Base-by-base conservation (phyloP, 208 protist genomes). In the Tritrichomonas musculus region DNA sequence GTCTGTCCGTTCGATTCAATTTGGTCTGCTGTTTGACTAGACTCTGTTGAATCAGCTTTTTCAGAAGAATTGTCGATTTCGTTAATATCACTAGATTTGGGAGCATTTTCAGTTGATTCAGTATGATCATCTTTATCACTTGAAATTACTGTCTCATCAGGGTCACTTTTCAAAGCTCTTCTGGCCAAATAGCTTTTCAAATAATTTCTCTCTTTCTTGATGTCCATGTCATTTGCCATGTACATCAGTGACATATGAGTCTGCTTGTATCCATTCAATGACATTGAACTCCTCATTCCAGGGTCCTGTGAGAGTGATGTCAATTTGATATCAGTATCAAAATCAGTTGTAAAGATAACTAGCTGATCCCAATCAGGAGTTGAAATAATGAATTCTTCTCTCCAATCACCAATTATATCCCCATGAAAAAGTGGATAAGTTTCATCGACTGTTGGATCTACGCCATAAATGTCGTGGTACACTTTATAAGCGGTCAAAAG, bases 361-460 rank as follows among this genome's bases (percentile, higher is more conserved):
- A 82, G 0, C 27, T 82, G 39, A 82, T 20, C n/a, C 5, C 25
- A 82, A 82, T 82, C 49, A 11, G 33, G 41, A 82, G 5, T 22
- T 11, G 73, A 30, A 33, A 82, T 82, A 9, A 82, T 41, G 41
- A 82, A 82, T 50, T 82, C 73, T 50, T 82, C 73, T 50, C 73
- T 82, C 73, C 73, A 82, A 50, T 82, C 73, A 30, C 73, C 73
- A 44, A 82, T 22, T 30, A 82, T 82, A 82, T 82, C 73, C 47
- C 73, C 73, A 82, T 82, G 73, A 39, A 82, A 82, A 8, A 82
- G 8, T n/a, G 73, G 73, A 82, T 82, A 82, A n/a, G 41, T n/a
- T 0, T 49, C 73, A 50, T 82, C 73, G 30, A n/a, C 39, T 20
- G 22, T 1, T 50, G 73, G 73, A 82, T 53, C 47, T 82, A 50